phyloP scores from a whole-genome alignment of 1,284 basidiomycete genomes.

The Stygiomarasmius scandens region DNA sequence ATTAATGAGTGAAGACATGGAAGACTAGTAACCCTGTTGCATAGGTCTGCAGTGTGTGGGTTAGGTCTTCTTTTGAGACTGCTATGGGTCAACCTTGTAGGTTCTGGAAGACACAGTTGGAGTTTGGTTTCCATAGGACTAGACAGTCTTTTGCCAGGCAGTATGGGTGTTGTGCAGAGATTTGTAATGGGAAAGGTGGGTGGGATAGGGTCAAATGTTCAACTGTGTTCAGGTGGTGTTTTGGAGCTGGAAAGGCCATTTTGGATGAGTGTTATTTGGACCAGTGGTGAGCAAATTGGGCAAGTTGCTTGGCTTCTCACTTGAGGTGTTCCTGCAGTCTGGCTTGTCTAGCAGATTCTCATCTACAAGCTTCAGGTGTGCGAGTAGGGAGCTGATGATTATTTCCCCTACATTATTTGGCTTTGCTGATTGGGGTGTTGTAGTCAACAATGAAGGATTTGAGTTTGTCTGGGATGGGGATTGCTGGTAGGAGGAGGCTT shows the following conservation, averaged over 20 bases:
- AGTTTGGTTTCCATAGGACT: slow-evolving; percentile 14
- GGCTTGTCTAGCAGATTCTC: background rate
- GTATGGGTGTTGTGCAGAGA: slow-evolving; percentile 16
- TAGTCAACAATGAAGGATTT: slow-evolving; percentile 22
- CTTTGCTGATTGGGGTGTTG: slow-evolving; percentile 19
- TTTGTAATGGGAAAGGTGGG: slow-evolving; percentile 7
- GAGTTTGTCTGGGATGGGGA: background rate
- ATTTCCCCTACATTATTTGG: slow-evolving; percentile 5
- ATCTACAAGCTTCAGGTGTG: background rate
- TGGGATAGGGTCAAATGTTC: slow-evolving; percentile 17
- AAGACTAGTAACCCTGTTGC: slow-evolving; percentile 1
- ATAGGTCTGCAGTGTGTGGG: slow-evolving; percentile 1
- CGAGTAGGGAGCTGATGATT: background rate
- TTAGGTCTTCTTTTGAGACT: background rate
- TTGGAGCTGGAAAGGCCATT: background rate
- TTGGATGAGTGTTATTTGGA: background rate
- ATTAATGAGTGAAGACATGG: slow-evolving; percentile 7
- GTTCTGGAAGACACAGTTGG: background rate
- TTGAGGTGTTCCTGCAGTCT: background rate
- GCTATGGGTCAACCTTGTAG: background rate
- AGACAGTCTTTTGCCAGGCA: slow-evolving; percentile 23
- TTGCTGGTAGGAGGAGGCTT: background rate
- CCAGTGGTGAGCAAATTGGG: background rate
- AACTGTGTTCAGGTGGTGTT: background rate
- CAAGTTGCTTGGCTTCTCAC: background rate